Evolutionary conservation across 805 yeast genomes (phyloP).

Genomic region (Hanseniaspora pseudoguilliermondii): DNA sequence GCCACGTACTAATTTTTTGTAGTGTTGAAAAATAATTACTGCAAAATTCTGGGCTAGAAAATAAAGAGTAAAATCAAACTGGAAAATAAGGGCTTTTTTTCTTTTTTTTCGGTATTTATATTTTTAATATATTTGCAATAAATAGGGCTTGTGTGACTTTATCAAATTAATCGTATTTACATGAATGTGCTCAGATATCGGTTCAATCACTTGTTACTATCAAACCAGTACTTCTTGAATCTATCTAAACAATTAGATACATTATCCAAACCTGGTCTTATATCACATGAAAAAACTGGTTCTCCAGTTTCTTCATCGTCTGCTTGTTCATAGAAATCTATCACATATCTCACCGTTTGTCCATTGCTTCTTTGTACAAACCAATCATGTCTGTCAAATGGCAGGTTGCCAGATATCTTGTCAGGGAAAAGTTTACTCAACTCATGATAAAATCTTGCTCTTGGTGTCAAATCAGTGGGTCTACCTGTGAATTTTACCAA

Average conservation of each 20-base stretch:
- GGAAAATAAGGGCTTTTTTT: too few relatives aligned
- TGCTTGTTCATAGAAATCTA: conserved; percentile 93
- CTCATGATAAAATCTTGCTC: conserved; percentile 57
- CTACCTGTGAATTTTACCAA: conserved; percentile 79
- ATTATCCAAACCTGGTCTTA: conserved; percentile 84
- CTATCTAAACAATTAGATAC: conserved; percentile 55
- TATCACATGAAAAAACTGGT: conserved; percentile 88
- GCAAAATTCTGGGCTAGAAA: too few relatives aligned
- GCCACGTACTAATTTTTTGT: too few relatives aligned
- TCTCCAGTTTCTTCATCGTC: conserved; percentile 73
- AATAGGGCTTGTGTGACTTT: background rate
- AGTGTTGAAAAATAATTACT: too few relatives aligned
- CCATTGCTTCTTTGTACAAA: conserved; percentile 61
- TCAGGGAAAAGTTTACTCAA: conserved; percentile 63
- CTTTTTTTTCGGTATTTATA: too few relatives aligned
- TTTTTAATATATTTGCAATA: too few relatives aligned
- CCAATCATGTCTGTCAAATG: conserved; percentile 99
- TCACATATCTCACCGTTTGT: conserved; percentile 70
- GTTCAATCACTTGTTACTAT: conserved; percentile 44
- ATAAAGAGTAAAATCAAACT: too few relatives aligned
- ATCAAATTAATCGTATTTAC: background rate
- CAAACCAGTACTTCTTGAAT: conserved; percentile 43
- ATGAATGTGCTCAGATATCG: conserved; percentile 35
- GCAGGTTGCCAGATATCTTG: conserved; percentile 62
- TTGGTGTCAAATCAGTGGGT: conserved; percentile 76